Evolutionary conservation across 164 flowering plant species (phyloP), one percentile per base, ranked within the genome.

Genomic region (Cinnamomum micranthum): DNA sequence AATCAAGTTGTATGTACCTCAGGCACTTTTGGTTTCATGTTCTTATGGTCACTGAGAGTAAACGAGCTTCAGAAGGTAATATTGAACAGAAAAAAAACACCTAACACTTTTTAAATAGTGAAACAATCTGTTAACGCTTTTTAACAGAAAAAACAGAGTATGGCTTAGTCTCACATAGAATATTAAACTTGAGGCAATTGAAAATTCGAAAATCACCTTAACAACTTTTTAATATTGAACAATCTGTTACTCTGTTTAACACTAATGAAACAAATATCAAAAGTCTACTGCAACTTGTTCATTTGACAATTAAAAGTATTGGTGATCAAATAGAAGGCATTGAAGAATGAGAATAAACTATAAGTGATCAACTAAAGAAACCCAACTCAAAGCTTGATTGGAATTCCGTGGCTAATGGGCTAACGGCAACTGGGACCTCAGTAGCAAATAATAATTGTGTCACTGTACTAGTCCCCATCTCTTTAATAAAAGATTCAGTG

Each of bases 21-120:
- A 5, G 82, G 23, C 87, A 86, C 82, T n/a, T 78, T 91, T 68
- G 83, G 87, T 76, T 85, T 78, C 76, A 84, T 78, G 87, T 64
- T 83, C 77, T 88, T 95, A 92, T 92, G 69, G 65, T 64, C 20
- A 58, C 70, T 19, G 28, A n/a, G n/a, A 69, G 68, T 23, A 35
- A 69, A 65, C 24, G 71, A 71, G 68, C 68, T 25, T 60, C 62
- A 69, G 62, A 64, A 74, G 25, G 22, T 50, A 10, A 25, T 51
- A 11, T 66, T 6, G 20, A 63, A 12, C 35, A n/a, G n/a, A n/a
- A n/a, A n/a, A n/a, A n/a, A n/a, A n/a, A n/a, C n/a, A n/a, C n/a
- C n/a, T n/a, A n/a, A n/a, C n/a, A n/a, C n/a, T n/a, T n/a, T n/a
- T n/a, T n/a, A n/a, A n/a, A n/a, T n/a, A n/a, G n/a, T n/a, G n/a